Base-by-base conservation (phyloP, 805 yeast genomes). In the Jamesozyma spencerorum region DNA sequence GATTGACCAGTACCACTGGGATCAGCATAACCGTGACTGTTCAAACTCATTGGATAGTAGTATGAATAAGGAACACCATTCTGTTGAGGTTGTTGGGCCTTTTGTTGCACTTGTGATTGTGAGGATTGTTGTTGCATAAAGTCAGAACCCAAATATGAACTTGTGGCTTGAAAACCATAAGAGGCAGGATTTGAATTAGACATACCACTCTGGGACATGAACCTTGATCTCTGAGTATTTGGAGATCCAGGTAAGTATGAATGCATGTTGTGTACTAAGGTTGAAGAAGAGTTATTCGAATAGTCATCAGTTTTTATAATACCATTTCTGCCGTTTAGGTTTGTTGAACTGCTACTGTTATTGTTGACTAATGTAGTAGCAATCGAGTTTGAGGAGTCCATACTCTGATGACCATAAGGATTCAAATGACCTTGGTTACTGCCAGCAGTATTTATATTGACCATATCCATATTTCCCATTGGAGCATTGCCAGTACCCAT, bases 371-470 rank as follows among this genome's bases (percentile, higher is more conserved):
- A 22, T 12, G 34, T 17, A 12, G 12, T 7, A 18, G 24, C 22
- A 7, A 24, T 28, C 10, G 30, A n/a, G 12, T 29, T 34, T 40
- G 12, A 37, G 35, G 26, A 26, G 42, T 40, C 42, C 18, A 28
- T 28, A 34, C 31, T 34, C 33, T 34, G 42, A 42, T 39, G 42
- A 22, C 18, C 17, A 20, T 38, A 38, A 12, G 37, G 42, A n/a
- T 29, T 34, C n/a, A 39, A 13, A n/a, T 41, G 38, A n/a, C 18
- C 22, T 39, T 31, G 47, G 8, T 40, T 41, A 50, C 51, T 37
- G 49, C 50, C 53, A 29, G 51, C 53, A 49, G 52, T 49, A 46
- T 41, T 41, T 34, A 38, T 38, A 38, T 46, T 39, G 13, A 34
- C 40, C 38, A 33, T 38, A 28, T 36, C 39, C 18, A 32, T 41